Conservation (phyloP, 2,329 filamentous ascomycete species). For the Tolypocladium cylindrosporum region DNA sequence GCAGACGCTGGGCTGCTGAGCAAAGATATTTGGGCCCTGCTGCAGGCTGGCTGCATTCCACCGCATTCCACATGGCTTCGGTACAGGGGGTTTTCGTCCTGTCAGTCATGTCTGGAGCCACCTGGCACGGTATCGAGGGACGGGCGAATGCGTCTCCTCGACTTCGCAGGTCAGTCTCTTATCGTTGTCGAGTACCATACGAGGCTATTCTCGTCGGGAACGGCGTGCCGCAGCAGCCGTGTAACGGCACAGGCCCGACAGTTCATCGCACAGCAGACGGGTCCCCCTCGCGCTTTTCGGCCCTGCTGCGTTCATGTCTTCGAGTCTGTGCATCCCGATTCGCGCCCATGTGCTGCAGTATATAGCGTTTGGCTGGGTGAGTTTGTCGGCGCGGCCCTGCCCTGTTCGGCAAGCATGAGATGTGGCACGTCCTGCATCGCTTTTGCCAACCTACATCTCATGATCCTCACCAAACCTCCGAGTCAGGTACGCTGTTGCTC, state of each 20-base stretch:
- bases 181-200: conserved; percentile 15
- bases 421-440: not conserved
- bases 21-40: not conserved
- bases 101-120: conserved; percentile 1
- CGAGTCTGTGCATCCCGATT: not conserved
- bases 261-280: conserved; percentile 1
- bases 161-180: not conserved
- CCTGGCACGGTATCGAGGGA: not conserved
- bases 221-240: conserved; percentile 20
- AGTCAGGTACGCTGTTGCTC: not conserved
- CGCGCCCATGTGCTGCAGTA: not conserved
- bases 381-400: not conserved
- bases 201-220: conserved; percentile 24
- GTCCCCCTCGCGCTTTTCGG: not conserved
- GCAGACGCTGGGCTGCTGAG: not conserved
- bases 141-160: not conserved
- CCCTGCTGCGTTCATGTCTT: not conserved
- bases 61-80: conserved; percentile 2
- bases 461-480: not conserved
- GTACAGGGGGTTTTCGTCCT: not conserved
- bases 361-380: not conserved
- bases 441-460: not conserved
- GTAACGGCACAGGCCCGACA: conserved; percentile 9
- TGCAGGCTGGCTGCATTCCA: not conserved
- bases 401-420: not conserved